Percentiles rank a stretch among this genome's conserved stretches.
Conservation (phyloP, 2,329 filamentous ascomycete genomes). For the Parascedosporium putredinis region DNA sequence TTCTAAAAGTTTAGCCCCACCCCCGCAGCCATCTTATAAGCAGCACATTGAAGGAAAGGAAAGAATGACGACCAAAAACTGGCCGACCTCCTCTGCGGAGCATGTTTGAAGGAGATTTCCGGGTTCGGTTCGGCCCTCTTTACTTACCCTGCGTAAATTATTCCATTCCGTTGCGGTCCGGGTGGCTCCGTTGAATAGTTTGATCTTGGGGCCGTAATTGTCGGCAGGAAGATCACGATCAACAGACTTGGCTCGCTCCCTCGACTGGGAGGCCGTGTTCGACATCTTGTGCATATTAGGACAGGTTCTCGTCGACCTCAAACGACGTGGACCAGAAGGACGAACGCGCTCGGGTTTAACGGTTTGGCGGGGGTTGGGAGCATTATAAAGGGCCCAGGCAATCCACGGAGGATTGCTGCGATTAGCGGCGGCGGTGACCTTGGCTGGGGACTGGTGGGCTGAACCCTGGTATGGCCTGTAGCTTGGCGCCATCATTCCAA, state of each 20-base stretch:
- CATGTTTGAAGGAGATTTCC: too few species aligned
- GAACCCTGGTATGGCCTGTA: background rate
- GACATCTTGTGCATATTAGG: background rate
- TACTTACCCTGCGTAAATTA: slow-evolving; percentile 34
- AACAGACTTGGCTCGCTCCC: slow-evolving; percentile 12
- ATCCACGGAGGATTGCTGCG: background rate
- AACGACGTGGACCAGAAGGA: background rate
- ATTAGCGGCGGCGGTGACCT: too few species aligned
- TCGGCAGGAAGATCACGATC: background rate
- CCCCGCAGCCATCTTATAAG: too few species aligned
- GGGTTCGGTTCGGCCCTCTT: background rate
- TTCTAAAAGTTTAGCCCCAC: background rate
- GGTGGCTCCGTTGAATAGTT: slow-evolving; percentile 40
- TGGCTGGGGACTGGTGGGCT: background rate
- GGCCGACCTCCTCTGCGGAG: too few species aligned
- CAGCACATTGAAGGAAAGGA: background rate
- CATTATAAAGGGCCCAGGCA: slow-evolving; percentile 1
- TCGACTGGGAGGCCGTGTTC: slow-evolving; percentile 3
- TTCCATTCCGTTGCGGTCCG: slow-evolving; percentile 35
- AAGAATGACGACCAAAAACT: too few species aligned
- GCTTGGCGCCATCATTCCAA: background rate
- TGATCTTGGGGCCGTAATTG: slow-evolving; percentile 17
- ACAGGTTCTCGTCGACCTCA: background rate
- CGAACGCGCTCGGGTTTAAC: background rate
- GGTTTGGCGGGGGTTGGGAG: background rate